Conservation (phyloP, 306 rosid genomes). For the Herpetospermum pedunculosum region DNA sequence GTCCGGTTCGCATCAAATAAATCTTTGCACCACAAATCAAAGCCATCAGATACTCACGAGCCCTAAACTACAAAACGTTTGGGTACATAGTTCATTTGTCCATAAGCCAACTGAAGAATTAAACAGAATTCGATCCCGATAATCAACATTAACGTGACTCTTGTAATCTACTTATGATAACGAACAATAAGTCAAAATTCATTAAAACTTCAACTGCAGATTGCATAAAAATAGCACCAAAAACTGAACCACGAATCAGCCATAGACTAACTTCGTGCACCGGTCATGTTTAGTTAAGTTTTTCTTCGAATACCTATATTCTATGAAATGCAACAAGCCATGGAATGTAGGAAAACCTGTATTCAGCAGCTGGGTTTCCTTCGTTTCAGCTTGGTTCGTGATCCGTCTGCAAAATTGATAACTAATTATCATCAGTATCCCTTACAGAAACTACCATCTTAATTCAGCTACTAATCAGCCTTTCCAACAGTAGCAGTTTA, state of each 20-base stretch:
- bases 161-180: background rate
- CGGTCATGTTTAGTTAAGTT: background rate
- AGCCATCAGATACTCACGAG: background rate
- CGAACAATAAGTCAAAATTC: background rate
- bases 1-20: background rate
- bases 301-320: background rate
- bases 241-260: background rate
- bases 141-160: background rate
- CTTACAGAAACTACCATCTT: background rate
- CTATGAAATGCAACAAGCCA: background rate
- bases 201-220: background rate
- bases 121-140: background rate
- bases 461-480: too few relatives aligned
- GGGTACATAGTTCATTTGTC: background rate
- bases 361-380: conserved; percentile 13
- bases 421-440: background rate
- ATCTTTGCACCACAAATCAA: background rate
- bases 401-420: conserved; percentile 35
- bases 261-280: background rate
- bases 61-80: background rate
- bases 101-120: background rate
- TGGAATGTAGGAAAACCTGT: background rate
- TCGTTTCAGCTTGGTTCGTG: conserved; percentile 13
- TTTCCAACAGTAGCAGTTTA: background rate
- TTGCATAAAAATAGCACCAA: background rate